Evolutionary conservation across 2,329 filamentous ascomycete species (phyloP), one percentile per base, ranked within the genome.

Genomic region (Pyrenochaeta sp.): DNA sequence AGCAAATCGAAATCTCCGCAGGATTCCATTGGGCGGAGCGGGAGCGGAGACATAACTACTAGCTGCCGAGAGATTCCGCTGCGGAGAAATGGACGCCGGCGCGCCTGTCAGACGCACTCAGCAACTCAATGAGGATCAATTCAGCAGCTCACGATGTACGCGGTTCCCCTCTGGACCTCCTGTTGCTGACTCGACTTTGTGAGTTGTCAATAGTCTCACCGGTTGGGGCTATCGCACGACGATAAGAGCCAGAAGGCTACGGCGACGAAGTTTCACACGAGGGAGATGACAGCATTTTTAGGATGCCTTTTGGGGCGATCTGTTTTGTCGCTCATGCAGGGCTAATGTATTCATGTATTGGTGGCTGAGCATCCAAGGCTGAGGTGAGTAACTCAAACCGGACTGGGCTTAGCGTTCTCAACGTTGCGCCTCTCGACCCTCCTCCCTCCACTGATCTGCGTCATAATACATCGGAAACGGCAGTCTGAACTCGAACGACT

Each of bases 281-380:
- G 55, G 55, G 56, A 60, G 64, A 71, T 68, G 63, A 59, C 65
- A 68, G 67, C 64, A 57, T 70, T 60, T 55, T 54, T 54, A 58
- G 42, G 52, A 57, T 49, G 52, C 54, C 61, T 61, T 44, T 68
- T 61, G 49, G 46, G 68, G 63, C 46, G 60, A 68, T 59, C 51
- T 59, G 56, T 60, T 50, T 53, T 58, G 66, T 56, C 61, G 64
- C 71, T 72, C 68, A 74, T 77, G 75, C 73, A 75, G 65, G 69
- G 67, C 71, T 75, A 71, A 71, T 76, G 74, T 74, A 67, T 30
- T 60, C 53, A 53, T 69, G 55, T 77, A 77, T 77, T 76, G 75
- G 74, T 77, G 74, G 74, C 75, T 73, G 67, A 58, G 56, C 34
- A 32, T 30, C 56, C 60, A 61, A 61, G 53, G 66, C 65, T 65